Base-by-base conservation (phyloP, 2,329 filamentous ascomycete genomes). In the Cercospora janseana region DNA sequence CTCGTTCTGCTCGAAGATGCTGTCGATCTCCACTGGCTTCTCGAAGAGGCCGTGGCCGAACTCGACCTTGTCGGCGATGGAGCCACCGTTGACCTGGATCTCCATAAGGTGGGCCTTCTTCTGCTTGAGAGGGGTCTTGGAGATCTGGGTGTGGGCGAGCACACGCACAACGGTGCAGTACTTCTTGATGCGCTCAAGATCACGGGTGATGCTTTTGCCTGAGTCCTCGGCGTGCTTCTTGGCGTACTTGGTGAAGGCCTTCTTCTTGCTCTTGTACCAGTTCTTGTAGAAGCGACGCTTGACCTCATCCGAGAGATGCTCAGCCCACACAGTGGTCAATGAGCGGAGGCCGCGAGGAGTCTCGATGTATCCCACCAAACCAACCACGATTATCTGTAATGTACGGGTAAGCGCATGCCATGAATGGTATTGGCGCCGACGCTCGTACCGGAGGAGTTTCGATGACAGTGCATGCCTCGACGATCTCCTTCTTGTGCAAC, bases 251-350 rank as follows among this genome's bases (percentile, higher is more conserved):
- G 93, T 98, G 83, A 98, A 98, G 60, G 93, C 93, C 92, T 98
- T 98, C 89, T 96, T 97, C 91, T 98, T 98, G 84, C 85, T 90
- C 87, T 95, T 95, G 88, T 98, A 98, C 93, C 93, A 98, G 87
- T 98, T 98, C 90, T 97, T 97, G 88, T 98, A 98, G 89, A 98
- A 98, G 74, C 93, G 88, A 72, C 93, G 88, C 87, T 95, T 95
- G 77, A 98, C 74, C 81, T 97, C 93, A 77, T 98, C 93, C 79
- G 87, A 88, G 77, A 98, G 78, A 77, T 98, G 93, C 85, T 97
- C 93, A 72, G 93, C 93, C 93, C 93, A 98, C 75, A 98, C 89
- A 73, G 93, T 97, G 75, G 91, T 96, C 77, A 98, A 90, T 65
- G 93, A 98, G 76, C 93, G 92, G 71, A 98, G 90, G 80, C 93